A percentile compares a stretch with the other conserved stretches of the same genome.
Evolutionary conservation across 2,329 filamentous ascomycete species (phyloP).

Genomic region (Cercospora beticola): DNA sequence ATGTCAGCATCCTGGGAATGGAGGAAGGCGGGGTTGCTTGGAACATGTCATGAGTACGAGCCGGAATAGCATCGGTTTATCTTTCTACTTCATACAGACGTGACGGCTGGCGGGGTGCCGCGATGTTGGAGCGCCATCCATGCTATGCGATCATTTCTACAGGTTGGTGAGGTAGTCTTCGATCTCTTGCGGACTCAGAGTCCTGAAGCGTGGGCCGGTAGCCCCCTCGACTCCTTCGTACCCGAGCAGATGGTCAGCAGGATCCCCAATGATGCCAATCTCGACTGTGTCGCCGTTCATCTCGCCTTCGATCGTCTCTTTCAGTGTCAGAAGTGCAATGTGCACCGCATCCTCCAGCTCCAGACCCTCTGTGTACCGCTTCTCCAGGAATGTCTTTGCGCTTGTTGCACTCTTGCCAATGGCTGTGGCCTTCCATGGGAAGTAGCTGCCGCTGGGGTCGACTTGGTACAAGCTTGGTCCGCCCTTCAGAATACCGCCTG

Average conservation of each 20-base stretch:
- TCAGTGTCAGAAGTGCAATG: conserved; percentile 93
- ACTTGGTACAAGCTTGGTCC: conserved; percentile 98
- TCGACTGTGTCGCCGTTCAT: conserved; percentile 98
- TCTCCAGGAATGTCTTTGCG: conserved; percentile 98
- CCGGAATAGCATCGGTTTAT: background rate
- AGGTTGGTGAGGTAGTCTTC: conserved; percentile 99
- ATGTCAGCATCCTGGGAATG: background rate
- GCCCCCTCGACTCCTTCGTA: conserved; percentile 86
- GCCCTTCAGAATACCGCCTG: conserved; percentile 90
- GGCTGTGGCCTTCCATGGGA: conserved; percentile 98
- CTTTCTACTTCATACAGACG: conserved; percentile 20
- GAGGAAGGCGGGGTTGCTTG: background rate
- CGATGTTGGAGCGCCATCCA: conserved; percentile 4
- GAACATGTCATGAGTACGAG: background rate
- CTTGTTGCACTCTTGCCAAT: conserved; percentile 98
- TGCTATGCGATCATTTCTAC: conserved; percentile 51
- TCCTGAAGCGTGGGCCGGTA: conserved; percentile 83
- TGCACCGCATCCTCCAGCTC: conserved; percentile 98
- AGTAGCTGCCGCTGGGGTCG: conserved; percentile 97
- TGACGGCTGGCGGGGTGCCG: background rate
- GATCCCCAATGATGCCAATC: conserved; percentile 94
- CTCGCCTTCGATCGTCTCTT: conserved; percentile 98
- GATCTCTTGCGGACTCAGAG: conserved; percentile 95
- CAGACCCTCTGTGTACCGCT: conserved; percentile 94
- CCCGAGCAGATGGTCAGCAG: conserved; percentile 87